Evolutionary conservation across 2,329 filamentous ascomycete species (phyloP).

Genomic region (Penicillium sp.): DNA sequence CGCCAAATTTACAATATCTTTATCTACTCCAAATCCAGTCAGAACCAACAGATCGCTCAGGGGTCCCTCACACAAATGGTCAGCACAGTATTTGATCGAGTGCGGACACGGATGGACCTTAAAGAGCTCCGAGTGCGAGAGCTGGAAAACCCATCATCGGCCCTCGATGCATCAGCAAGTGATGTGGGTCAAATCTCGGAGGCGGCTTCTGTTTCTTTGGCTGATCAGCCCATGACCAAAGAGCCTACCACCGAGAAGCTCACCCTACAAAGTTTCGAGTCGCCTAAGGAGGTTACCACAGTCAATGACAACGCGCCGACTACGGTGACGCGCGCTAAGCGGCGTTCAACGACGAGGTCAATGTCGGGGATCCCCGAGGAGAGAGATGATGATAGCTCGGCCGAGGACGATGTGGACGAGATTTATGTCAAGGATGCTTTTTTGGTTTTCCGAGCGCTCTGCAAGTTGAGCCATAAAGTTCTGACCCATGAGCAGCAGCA

Average conservation of each 20-base stretch:
- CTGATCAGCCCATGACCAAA: conserved; percentile 52
- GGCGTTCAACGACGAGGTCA: conserved; percentile 48
- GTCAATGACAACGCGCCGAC: conserved; percentile 67
- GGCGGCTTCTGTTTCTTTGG: conserved; percentile 32
- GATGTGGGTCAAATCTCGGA: conserved; percentile 49
- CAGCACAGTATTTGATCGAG: conserved; percentile 93
- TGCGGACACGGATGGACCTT: conserved; percentile 79
- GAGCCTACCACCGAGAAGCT: conserved; percentile 55
- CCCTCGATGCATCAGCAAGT: conserved; percentile 40
- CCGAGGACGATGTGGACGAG: conserved; percentile 76
- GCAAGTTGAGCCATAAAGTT: conserved; percentile 92
- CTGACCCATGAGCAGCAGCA: conserved; percentile 87
- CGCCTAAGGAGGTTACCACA: conserved; percentile 63
- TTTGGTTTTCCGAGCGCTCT: conserved; percentile 94
- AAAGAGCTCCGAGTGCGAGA: conserved; percentile 71
- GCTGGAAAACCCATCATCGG: conserved; percentile 34
- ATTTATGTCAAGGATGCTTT: conserved; percentile 97
- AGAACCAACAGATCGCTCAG: conserved; percentile 96
- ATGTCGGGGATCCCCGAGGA: conserved; percentile 38
- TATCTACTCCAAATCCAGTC: conserved; percentile 84
- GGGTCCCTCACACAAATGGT: conserved; percentile 98
- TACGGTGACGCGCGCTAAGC: conserved; percentile 61
- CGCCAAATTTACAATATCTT: conserved; percentile 99
- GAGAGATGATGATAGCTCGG: conserved; percentile 37
- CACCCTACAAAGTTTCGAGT: conserved; percentile 68